phyloP scores from a whole-genome alignment of 371 early-diverging fungal genomes.

The Syncephalastrum monosporum region DNA sequence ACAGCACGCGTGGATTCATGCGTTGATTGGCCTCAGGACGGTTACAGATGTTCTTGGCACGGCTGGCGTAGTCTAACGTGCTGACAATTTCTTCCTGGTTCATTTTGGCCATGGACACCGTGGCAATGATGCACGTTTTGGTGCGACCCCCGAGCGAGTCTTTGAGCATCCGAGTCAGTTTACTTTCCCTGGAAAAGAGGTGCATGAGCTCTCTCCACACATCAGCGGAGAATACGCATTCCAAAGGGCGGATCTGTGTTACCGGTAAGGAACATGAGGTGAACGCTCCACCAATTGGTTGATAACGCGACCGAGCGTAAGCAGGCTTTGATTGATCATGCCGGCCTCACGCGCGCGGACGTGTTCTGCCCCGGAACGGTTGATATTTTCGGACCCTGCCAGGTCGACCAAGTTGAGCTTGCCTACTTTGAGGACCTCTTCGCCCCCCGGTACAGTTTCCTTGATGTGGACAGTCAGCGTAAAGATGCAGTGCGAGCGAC shows the following conservation, averaged over 20 bases:
- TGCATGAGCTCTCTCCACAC: too few relatives aligned
- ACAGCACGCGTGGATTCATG: slow-evolving; percentile 84
- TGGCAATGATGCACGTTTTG: slow-evolving; percentile 94
- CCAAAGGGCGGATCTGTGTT: background rate
- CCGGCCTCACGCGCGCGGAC: slow-evolving; percentile 90
- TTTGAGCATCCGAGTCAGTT: slow-evolving; percentile 93
- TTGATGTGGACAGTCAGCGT: slow-evolving; percentile 85
- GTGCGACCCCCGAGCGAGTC: slow-evolving; percentile 94
- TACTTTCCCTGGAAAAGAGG: slow-evolving; percentile 68
- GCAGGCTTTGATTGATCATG: slow-evolving; percentile 85
- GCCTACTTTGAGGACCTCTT: slow-evolving; percentile 84
- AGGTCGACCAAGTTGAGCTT: slow-evolving; percentile 96
- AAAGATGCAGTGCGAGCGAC: slow-evolving; percentile 95
- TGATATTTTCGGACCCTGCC: slow-evolving; percentile 97
- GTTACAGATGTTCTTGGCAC: slow-evolving; percentile 94
- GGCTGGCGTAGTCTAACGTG: slow-evolving; percentile 94
- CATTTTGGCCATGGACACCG: slow-evolving; percentile 78
- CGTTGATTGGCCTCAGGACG: slow-evolving; percentile 84
- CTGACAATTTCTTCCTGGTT: slow-evolving; percentile 88
- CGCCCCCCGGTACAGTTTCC: slow-evolving; percentile 75
- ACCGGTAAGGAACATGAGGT: slow-evolving; percentile 88
- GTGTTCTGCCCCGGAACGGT: slow-evolving; percentile 88
- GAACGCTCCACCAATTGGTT: slow-evolving; percentile 81
- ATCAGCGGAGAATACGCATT: too few relatives aligned
- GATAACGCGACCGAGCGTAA: slow-evolving; percentile 94